Base-by-base conservation (phyloP, 2,329 filamentous ascomycete species). In the Pseudogymnoascus sp. region DNA sequence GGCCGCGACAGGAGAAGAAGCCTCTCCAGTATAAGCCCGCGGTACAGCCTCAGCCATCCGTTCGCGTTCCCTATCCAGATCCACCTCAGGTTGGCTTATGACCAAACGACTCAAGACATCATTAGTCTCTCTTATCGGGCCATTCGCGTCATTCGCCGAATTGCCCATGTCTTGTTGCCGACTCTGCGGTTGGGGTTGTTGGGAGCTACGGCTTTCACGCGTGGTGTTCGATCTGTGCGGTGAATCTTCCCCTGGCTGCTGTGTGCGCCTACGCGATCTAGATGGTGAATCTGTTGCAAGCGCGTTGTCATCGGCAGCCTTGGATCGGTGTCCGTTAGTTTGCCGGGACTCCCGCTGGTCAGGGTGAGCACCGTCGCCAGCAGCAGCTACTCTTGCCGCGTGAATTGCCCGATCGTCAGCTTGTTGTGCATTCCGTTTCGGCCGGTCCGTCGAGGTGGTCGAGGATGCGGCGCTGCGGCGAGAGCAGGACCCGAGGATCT, bases 91-190 rank as follows among this genome's bases (percentile, higher is more conserved):
- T 68, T 91, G 88, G 59, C 88, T 89, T 25, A 92, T 83, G 66
- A 93, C 80, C 66, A 93, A 85, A 65, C 89, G 85, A 72, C 89
- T 90, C 66, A 96, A 82, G 33, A 91, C 86, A 63, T 92, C 86
- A 75, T 88, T 93, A 62, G 89, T 86, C 73, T 96, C 90, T 63
- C 89, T 86, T 12, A 87, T 84, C 11, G 89, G 80, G 43, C 81
- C 82, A 16, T 82, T 83, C 38, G 83, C 55, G 81, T 75, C 38
- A 76, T 72, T 55, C 71, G 74, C 67, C 64, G 76, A 65, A 71
- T 75, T 55, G 69, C 67, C 63, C 77, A 76, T 58, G 75, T 74
- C 62, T 62, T 68, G 65, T 63, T 52, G 59, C 45, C 63, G 37
- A 35, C 68, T 66, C 35, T 65, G 66, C n/a, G 58, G 14, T 16